Evolutionary conservation across 441 rosid genomes (phyloP).

Genomic region (Syzygium syzygioides): DNA sequence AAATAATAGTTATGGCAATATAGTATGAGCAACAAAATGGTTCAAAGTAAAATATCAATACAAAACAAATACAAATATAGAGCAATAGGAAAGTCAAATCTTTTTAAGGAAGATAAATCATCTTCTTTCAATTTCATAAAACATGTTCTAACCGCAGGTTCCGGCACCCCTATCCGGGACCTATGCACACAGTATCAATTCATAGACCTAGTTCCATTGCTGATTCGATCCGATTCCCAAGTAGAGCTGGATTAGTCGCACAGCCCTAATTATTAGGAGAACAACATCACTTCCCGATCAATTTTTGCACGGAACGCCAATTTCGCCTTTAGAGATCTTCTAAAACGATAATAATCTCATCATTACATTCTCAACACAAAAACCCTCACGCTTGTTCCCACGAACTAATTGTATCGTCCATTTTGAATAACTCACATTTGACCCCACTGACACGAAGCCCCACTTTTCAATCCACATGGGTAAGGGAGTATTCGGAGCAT

Average conservation of each 20-base stretch:
- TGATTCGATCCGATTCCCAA: fast-evolving
- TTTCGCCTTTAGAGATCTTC: fast-evolving
- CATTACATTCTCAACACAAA: not conserved
- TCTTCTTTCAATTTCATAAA: not conserved
- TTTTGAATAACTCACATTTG: fast-evolving
- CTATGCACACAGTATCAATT: fast-evolving
- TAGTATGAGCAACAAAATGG: not conserved
- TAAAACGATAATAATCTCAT: not conserved
- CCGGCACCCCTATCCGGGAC: fast-evolving
- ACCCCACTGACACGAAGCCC: not conserved
- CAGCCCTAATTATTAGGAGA: fast-evolving
- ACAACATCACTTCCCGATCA: fast-evolving
- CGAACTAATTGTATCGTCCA: fast-evolving
- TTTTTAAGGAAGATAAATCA: not conserved
- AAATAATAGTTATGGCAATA: fast-evolving
- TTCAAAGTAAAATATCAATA: not conserved
- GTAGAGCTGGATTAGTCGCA: no score
- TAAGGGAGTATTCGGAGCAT: fast-evolving
- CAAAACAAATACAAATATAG: not conserved
- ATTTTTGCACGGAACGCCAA: not conserved
- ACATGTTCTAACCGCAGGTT: fast-evolving
- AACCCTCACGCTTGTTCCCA: fast-evolving
- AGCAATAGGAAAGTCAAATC: not conserved
- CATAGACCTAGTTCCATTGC: fast-evolving
- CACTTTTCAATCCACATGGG: not conserved